Percentiles rank a stretch among this genome's conserved stretches.
phyloP scores from a whole-genome alignment of 768 basidiomycete genomes.

The Amanita inopinata region DNA sequence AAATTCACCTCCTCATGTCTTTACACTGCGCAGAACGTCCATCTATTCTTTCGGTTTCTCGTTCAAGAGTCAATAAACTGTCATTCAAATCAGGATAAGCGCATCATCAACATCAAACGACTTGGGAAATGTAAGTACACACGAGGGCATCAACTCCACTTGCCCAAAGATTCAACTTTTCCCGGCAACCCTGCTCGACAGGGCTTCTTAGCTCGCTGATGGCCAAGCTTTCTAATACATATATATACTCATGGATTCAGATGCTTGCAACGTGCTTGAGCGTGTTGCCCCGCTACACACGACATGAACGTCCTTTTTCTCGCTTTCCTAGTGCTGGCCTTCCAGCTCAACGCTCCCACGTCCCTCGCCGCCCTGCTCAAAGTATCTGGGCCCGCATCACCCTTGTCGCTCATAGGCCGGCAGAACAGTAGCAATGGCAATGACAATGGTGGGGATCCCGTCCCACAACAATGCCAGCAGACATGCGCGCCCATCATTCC shows the following conservation, averaged over 20 bases:
- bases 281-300: neutral
- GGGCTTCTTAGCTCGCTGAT: no score
- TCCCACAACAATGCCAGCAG: constrained; percentile 4
- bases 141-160: no score
- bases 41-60: no score
- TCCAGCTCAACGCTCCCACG: neutral
- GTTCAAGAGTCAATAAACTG: no score
- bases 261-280: neutral
- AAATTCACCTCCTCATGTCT: no score
- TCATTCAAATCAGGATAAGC: no score
- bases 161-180: no score
- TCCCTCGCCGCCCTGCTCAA: neutral
- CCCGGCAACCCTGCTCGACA: no score
- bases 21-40: no score
- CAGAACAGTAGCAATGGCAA: neutral
- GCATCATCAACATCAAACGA: no score
- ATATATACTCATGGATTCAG: neutral
- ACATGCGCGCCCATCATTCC: constrained; percentile 6
- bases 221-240: neutral
- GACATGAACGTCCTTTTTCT: constrained; percentile 2
- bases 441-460: neutral
- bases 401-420: neutral
- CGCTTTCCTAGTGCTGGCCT: neutral
- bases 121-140: no score
- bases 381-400: neutral